phyloP scores from a whole-genome alignment of 768 basidiomycete genomes.

The Hypholoma fasciculare region DNA sequence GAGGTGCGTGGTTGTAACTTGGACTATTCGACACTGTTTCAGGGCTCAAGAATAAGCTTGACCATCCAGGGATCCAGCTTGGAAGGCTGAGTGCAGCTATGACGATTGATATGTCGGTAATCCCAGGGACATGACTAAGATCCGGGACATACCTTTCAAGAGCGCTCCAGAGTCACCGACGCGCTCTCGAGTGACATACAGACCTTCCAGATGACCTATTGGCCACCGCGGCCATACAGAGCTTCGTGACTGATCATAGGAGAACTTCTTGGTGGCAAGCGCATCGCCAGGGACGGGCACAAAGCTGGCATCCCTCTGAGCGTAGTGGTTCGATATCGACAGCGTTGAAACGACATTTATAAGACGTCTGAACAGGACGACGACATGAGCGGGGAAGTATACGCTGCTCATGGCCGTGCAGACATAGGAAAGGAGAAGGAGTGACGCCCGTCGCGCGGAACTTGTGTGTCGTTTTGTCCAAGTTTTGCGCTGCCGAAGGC shows the following conservation, averaged over 20 bases:
- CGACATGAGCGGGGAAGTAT: slow-evolving; percentile 60
- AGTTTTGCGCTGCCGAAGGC: neutral
- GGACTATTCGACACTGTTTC: neutral
- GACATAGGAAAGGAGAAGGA: slow-evolving; percentile 13
- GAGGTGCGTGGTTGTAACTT: slow-evolving; percentile 3
- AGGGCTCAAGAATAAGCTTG: slow-evolving; percentile 12
- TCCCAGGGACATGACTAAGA: neutral
- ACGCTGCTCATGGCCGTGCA: slow-evolving; percentile 37
- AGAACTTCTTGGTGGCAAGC: neutral
- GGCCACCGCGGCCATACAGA: slow-evolving; percentile 31
- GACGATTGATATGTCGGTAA: neutral
- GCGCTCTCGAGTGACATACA: neutral
- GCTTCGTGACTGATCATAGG: neutral
- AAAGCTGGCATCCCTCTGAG: slow-evolving; percentile 19
- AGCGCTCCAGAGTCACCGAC: slow-evolving; percentile 4
- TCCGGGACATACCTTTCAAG: slow-evolving; percentile 7
- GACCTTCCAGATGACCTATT: slow-evolving; percentile 7
- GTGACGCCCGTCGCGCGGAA: neutral
- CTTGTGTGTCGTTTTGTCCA: neutral
- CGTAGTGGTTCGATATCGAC: slow-evolving; percentile 69
- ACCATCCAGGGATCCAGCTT: slow-evolving; percentile 24
- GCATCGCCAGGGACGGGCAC: neutral
- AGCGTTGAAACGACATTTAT: slow-evolving; percentile 68
- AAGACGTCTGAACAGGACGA: slow-evolving; percentile 60
- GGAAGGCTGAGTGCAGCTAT: slow-evolving; percentile 17